A percentile compares a stretch with the other conserved stretches of the same genome.
phyloP scores from a whole-genome alignment of 257 asterid species.

The Solanum pennellii region DNA sequence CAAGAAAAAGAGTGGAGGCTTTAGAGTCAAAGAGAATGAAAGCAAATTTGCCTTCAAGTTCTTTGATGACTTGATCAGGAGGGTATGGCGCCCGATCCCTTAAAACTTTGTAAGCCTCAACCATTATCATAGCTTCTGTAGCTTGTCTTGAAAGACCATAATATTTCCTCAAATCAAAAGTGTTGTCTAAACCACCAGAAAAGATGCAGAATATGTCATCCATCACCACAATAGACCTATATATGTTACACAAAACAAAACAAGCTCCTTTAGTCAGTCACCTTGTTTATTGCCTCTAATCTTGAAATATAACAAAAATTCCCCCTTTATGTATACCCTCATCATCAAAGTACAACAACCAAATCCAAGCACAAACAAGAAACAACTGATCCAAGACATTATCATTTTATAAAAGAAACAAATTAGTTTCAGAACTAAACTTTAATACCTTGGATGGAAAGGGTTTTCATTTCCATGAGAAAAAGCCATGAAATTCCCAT shows the following conservation, averaged over 20 bases:
- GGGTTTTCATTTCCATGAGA: slow-evolving; percentile 43
- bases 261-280: not conserved
- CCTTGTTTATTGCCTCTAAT: not conserved
- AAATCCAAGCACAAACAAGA: not conserved
- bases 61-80: slow-evolving; percentile 56
- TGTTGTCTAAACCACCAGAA: slow-evolving; percentile 41
- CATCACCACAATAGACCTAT: slow-evolving; percentile 48
- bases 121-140: slow-evolving; percentile 44
- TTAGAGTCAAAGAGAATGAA: slow-evolving; percentile 54
- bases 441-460: slow-evolving; percentile 32
- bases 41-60: slow-evolving; percentile 49
- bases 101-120: slow-evolving; percentile 51
- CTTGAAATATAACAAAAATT: not conserved
- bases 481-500: slow-evolving; percentile 51
- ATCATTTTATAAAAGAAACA: not conserved
- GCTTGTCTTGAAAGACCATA: slow-evolving; percentile 56
- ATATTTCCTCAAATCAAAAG: slow-evolving; percentile 29
- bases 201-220: slow-evolving; percentile 67
- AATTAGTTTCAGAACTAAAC: not conserved
- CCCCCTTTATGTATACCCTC: not conserved
- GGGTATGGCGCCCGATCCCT: slow-evolving; percentile 65
- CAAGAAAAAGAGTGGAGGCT: slow-evolving; percentile 41
- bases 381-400: not conserved
- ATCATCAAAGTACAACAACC: not conserved
- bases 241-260: not conserved